phyloP scores from a whole-genome alignment of 805 yeast species.

The Starmerella stigmatis region DNA sequence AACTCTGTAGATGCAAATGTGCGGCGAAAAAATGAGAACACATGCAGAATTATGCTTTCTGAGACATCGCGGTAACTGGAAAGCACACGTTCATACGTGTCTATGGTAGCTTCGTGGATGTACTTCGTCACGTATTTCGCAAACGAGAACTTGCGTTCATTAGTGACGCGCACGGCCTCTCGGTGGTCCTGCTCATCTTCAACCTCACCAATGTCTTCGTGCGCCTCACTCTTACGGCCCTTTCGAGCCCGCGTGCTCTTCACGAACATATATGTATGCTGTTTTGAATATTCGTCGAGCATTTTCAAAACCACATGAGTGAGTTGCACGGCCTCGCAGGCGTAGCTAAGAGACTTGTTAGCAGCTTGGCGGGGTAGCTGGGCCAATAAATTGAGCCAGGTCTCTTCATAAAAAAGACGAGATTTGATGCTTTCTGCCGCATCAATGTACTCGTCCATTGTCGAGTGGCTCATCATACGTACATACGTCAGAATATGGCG shows the following conservation, averaged over 20 bases:
- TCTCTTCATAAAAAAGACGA: conserved; percentile 59
- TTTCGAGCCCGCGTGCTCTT: conserved; percentile 37
- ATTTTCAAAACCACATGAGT: conserved; percentile 55
- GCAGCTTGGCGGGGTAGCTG: conserved; percentile 53
- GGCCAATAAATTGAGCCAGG: conserved; percentile 45
- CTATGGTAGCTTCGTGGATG: conserved; percentile 49
- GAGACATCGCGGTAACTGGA: conserved; percentile 51
- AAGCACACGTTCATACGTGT: conserved; percentile 55
- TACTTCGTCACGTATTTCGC: conserved; percentile 37
- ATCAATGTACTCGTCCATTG: conserved; percentile 40
- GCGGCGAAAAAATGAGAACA: conserved; percentile 60
- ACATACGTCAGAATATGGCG: conserved; percentile 46
- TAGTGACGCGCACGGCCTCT: conserved; percentile 29
- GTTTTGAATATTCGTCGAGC: conserved; percentile 54
- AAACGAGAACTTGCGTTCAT: conserved; percentile 42
- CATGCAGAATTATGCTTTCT: conserved; percentile 49
- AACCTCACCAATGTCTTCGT: conserved; percentile 28
- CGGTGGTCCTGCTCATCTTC: conserved; percentile 26
- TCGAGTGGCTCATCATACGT: conserved; percentile 35
- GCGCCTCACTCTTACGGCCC: conserved; percentile 32
- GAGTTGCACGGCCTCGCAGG: conserved; percentile 51
- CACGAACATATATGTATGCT: conserved; percentile 43
- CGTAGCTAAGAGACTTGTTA: conserved; percentile 52
- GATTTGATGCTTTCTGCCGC: conserved; percentile 51
- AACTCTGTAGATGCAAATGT: conserved; percentile 54